phyloP scores from a whole-genome alignment of 768 basidiomycete species.

The Boletus patriciae region DNA sequence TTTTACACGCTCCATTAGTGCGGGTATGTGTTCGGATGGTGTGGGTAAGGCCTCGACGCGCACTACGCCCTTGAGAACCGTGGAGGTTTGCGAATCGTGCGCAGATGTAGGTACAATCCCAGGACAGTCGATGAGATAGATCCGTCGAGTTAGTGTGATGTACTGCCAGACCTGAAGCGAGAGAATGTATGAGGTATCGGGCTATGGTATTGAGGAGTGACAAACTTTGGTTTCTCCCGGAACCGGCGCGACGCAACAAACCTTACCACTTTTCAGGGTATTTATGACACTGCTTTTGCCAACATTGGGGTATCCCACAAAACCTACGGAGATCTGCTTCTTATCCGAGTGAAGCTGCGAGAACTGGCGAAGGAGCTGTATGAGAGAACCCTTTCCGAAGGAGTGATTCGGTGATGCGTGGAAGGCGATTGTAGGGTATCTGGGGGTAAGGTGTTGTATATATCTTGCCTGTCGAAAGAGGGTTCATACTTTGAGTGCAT shows the following conservation, averaged over 20 bases:
- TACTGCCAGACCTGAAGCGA: conserved; percentile 89
- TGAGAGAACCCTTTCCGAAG: conserved; percentile 97
- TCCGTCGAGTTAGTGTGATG: conserved; percentile 92
- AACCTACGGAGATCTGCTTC: conserved; percentile 98
- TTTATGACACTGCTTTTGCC: conserved; percentile 98
- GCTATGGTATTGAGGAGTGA: not conserved
- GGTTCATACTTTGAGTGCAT: not conserved
- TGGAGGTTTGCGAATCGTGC: conserved; percentile 84
- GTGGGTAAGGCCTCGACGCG: conserved; percentile 92
- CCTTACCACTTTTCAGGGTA: conserved; percentile 96
- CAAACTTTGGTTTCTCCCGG: conserved; percentile 92
- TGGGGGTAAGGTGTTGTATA: conserved; percentile 91
- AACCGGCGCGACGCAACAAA: conserved; percentile 93
- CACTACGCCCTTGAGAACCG: conserved; percentile 94
- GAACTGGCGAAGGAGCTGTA: conserved; percentile 95
- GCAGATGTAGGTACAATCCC: conserved; percentile 96
- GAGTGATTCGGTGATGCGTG: conserved; percentile 99
- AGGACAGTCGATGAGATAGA: conserved; percentile 99
- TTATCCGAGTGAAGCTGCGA: conserved; percentile 97
- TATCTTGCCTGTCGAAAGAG: conserved; percentile 72
- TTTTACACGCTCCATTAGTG: conserved; percentile 87
- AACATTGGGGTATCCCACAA: conserved; percentile 98
- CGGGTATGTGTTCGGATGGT: conserved; percentile 89
- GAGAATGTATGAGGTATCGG: not conserved
- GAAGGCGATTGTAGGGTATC: conserved; percentile 96